Evolutionary conservation across 75 land plant species (phyloP).

Genomic region (Chamaecyparis obtusa): DNA sequence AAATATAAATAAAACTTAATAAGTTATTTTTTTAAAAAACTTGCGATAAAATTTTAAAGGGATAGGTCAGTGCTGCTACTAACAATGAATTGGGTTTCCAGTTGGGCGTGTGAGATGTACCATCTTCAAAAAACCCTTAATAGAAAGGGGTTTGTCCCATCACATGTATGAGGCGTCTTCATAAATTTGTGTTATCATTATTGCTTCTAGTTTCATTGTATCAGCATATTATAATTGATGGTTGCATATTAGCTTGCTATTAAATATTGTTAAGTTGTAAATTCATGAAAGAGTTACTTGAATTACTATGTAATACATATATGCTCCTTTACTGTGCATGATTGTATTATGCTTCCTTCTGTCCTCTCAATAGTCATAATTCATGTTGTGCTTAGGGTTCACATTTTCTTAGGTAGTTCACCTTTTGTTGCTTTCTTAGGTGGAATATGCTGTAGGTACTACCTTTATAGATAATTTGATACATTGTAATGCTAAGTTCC

Average conservation of each 20-base stretch:
- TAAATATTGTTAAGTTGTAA: not conserved
- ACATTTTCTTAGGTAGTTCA: not conserved
- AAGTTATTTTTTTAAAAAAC: too few species aligned
- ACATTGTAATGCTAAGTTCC: not conserved
- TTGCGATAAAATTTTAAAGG: too few species aligned
- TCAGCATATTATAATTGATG: not conserved
- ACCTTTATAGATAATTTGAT: not conserved
- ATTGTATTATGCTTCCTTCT: not conserved
- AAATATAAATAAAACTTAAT: too few species aligned
- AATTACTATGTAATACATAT: not conserved
- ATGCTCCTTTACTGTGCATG: not conserved
- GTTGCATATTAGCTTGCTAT: not conserved
- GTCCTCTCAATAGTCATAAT: not conserved
- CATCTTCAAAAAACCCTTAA: not conserved
- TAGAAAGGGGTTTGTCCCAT: not conserved
- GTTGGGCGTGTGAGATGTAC: not conserved
- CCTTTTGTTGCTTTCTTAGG: not conserved
- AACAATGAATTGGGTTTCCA: not conserved
- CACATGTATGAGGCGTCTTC: not conserved
- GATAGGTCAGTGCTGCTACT: not conserved
- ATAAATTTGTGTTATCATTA: not conserved
- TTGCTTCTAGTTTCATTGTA: not conserved
- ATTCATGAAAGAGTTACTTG: not conserved
- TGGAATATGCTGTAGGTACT: not conserved
- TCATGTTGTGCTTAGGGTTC: too few species aligned